Evolutionary conservation across 352 stramenopile genomes (phyloP).

Genomic region (Phytopythium delawarense): DNA sequence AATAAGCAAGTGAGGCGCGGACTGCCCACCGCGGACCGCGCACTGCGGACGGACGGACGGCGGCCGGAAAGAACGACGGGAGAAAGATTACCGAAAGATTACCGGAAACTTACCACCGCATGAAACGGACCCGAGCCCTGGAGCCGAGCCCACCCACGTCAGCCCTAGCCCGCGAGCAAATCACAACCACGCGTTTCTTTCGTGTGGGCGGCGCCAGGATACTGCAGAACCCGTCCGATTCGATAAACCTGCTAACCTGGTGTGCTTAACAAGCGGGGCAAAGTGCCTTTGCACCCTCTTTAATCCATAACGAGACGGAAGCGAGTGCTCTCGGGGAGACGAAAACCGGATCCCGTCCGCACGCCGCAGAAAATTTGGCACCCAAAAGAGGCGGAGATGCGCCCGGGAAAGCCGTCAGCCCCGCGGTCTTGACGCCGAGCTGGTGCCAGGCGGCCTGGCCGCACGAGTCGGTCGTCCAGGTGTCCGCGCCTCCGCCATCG

Average conservation of each 20-base stretch:
- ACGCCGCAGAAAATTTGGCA: background rate
- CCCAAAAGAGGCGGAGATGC: slow-evolving; percentile 3
- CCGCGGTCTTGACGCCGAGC: no score
- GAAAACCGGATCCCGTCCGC: background rate
- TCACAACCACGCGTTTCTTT: slow-evolving; percentile 3
- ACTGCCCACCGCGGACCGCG: no score
- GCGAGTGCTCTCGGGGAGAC: no score
- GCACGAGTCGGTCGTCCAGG: background rate
- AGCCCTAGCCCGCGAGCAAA: background rate
- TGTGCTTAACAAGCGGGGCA: no score
- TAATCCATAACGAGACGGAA: background rate
- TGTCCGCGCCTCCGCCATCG: background rate
- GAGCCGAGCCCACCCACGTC: background rate
- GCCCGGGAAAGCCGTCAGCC: background rate
- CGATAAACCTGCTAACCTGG: background rate
- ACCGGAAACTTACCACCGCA: background rate
- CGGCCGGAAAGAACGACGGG: no score
- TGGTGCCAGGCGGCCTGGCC: no score
- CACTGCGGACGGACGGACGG: no score
- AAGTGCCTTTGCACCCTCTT: no score
- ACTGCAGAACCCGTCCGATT: background rate
- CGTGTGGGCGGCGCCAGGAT: background rate
- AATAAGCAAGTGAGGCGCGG: background rate
- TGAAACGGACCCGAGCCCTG: background rate
- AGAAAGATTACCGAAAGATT: background rate